Evolutionary conservation across 345 rosid species (phyloP), one percentile per base, ranked within the genome.

Genomic region (Eucalyptus curtisii): DNA sequence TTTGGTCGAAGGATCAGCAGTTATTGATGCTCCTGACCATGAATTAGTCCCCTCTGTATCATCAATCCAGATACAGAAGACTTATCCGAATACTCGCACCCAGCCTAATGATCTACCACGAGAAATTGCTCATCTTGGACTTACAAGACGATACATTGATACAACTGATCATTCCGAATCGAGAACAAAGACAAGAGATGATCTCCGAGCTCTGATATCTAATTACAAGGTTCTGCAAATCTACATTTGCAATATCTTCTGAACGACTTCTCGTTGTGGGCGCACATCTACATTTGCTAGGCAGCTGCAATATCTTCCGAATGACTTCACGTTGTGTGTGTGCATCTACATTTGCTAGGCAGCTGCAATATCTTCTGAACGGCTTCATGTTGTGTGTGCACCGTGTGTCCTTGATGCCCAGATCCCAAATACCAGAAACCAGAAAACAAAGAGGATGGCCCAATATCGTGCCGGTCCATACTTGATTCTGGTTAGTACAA

Each of bases 401-500:
- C 92, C 92, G 8, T 93, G 97, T 2, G 95, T 94, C 91, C 98
- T 93, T 27, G 99, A 96, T 22, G 98, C 99, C 99, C 99, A 97
- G 86, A 97, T 96, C 49, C 98, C 99, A 90, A 96, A 96, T 88
- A 97, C 98, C 64, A 97, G 98, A 95, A 97, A 97, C 99, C 99
- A 97, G 94, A 97, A 96, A 90, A 96, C 96, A 89, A 97, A 96
- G 87, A 97, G 93, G 91, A 96, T 95, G 11, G 99, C 99, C 99
- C 99, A 97, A 92, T 96, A 96, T 76, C 99, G 96, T 85, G 99
- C 99, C 61, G 99, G 99, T 87, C 99, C 99, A 33, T 96, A 96
- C 93, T 92, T 97, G 93, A 97, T 96, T 93, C 99, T 94, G n/a
- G 97, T 94, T 42, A 97, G 95, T 94, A 97, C 98, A 91, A 96